A percentile compares a stretch with the other conserved stretches of the same genome.
Evolutionary conservation across 192 early-diverging fungal species (phyloP).

Genomic region (Backusella westeae): DNA sequence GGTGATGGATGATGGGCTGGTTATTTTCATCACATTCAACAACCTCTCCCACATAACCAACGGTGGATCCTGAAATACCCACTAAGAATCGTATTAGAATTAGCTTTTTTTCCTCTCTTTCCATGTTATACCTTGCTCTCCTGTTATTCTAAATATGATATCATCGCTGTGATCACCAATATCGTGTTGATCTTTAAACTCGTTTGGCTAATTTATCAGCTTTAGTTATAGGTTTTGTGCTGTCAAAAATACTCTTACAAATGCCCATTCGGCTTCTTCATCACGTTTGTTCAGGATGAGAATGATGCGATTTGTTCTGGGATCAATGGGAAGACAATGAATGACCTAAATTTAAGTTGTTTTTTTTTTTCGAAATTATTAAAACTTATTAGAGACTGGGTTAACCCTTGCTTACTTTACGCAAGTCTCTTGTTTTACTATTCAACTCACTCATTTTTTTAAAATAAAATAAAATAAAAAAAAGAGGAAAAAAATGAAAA

Average conservation of each 20-base stretch:
- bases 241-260: not conserved
- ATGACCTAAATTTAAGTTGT: not conserved
- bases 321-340: not conserved
- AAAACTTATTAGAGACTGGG: not conserved
- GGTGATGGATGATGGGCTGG: not conserved
- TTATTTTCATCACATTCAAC: not conserved
- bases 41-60: not conserved
- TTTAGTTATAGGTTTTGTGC: no score
- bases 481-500: no score
- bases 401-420: not conserved
- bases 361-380: not conserved
- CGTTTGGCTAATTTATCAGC: not conserved
- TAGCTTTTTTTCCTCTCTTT: not conserved
- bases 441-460: not conserved
- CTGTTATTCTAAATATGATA: slow-evolving; percentile 27
- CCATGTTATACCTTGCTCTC: slow-evolving; percentile 41
- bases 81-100: not conserved
- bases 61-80: not conserved
- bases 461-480: not conserved
- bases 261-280: not conserved
- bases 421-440: not conserved
- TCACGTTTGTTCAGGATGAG: not conserved
- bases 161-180: not conserved
- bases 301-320: not conserved
- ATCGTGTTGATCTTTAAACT: not conserved